A percentile compares a stretch with the other conserved stretches of the same genome.
These are phyloP conservation scores for Colletotrichum tamarilloi DNA, from an alignment of 2,329 filamentous ascomycete species.

Conservation along the genomic window DNA sequence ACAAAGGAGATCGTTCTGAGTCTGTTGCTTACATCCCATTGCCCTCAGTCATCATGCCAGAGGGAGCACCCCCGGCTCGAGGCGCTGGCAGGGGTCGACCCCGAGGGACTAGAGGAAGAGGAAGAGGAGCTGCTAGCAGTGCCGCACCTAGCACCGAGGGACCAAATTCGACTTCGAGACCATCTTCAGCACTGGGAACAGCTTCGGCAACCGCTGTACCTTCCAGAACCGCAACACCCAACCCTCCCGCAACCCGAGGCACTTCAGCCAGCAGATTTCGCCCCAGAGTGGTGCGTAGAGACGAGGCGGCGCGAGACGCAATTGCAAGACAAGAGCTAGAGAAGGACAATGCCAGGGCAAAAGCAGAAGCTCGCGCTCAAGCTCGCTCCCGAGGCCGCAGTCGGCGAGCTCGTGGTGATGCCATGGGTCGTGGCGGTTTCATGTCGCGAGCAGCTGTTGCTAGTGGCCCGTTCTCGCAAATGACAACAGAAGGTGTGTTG, in stretches of 20 bases:
- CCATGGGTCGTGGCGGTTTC: conserved; percentile 55
- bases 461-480: conserved; percentile 52
- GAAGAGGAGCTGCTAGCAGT: conserved; percentile 20
- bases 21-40: background rate
- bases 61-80: conserved; percentile 28
- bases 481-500: conserved; percentile 34
- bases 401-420: conserved; percentile 56
- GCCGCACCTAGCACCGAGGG: conserved; percentile 19
- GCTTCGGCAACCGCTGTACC: conserved; percentile 10
- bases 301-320: conserved; percentile 60
- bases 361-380: conserved; percentile 36
- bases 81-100: conserved; percentile 35
- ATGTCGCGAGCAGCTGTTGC: conserved; percentile 48
- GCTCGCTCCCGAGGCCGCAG: conserved; percentile 44
- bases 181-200: conserved; percentile 17
- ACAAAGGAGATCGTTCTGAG: background rate
- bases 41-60: conserved; percentile 22
- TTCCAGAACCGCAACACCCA: conserved; percentile 43
- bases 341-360: conserved; percentile 47
- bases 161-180: conserved; percentile 9
- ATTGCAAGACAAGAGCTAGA: conserved; percentile 57
- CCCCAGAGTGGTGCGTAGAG: conserved; percentile 61
- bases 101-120: conserved; percentile 34
- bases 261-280: conserved; percentile 54
- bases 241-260: conserved; percentile 46